Percentiles rank a stretch among this genome's conserved stretches.
These are phyloP conservation scores for Talaromyces adpressus DNA, from an alignment of 495 filamentous ascomycete genomes.

Conservation along the genomic window DNA sequence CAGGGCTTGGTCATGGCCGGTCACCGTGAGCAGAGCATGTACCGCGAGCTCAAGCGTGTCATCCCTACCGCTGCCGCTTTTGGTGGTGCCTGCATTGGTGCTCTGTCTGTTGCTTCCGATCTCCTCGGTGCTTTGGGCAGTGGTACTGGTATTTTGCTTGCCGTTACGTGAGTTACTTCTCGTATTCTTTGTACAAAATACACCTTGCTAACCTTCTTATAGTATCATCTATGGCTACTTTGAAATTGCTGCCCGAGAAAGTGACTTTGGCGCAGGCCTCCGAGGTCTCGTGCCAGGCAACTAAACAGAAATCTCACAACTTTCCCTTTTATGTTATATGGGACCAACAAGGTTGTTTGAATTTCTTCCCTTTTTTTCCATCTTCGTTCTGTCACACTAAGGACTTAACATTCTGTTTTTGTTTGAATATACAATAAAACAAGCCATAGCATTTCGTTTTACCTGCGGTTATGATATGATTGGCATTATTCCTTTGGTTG, in stretches of 20 bases:
- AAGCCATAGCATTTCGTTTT: not conserved
- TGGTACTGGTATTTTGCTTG: slow-evolving; percentile 94
- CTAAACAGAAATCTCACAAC: slow-evolving; percentile 21
- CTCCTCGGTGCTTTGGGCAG: slow-evolving; percentile 93
- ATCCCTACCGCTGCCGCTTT: slow-evolving; percentile 98
- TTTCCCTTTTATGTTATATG: not conserved
- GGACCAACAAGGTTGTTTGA: slow-evolving; percentile 1
- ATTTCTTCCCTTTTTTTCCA: not conserved
- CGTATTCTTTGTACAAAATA: not conserved
- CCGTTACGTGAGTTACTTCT: slow-evolving; percentile 82
- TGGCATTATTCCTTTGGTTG: not conserved
- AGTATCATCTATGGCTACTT: slow-evolving; percentile 99
- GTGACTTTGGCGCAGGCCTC: slow-evolving; percentile 77
- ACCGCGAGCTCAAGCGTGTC: slow-evolving; percentile 98
- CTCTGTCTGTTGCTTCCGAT: slow-evolving; percentile 89
- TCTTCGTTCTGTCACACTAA: not conserved
- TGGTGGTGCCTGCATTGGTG: slow-evolving; percentile 98
- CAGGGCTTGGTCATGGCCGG: slow-evolving; percentile 99
- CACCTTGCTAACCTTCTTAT: slow-evolving; percentile 14
- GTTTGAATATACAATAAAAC: not conserved
- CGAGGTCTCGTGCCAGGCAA: slow-evolving; percentile 72
- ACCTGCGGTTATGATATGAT: not conserved
- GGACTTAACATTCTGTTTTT: not conserved
- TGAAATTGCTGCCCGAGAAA: slow-evolving; percentile 97
- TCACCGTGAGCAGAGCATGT: slow-evolving; percentile 99